Evolutionary conservation across 1,284 basidiomycete genomes (phyloP).

Genomic region (Coniophora puteana): DNA sequence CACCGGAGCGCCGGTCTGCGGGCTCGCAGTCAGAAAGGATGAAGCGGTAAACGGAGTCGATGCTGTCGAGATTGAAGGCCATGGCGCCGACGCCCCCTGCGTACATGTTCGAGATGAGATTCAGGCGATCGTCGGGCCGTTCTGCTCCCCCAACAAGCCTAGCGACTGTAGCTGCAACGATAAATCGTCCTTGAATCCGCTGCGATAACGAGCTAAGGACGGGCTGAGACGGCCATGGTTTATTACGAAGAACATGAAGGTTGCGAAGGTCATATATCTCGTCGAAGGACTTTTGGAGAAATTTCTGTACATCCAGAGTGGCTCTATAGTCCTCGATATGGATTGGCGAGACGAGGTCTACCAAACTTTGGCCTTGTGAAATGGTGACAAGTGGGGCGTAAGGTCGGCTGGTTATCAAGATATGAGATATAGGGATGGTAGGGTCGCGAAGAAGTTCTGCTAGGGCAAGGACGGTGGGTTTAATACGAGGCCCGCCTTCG

Average conservation of each 20-base stretch:
- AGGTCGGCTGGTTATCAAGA: slow-evolving; percentile 15
- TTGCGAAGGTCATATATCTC: slow-evolving; percentile 14
- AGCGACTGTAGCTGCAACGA: slow-evolving; percentile 21
- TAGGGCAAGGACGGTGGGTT: slow-evolving; percentile 13
- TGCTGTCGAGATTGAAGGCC: too few relatives aligned
- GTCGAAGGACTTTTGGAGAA: slow-evolving; percentile 12
- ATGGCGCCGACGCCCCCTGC: too few relatives aligned
- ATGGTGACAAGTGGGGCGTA: slow-evolving; percentile 14
- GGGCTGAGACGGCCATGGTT: slow-evolving; percentile 20
- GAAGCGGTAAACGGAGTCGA: too few relatives aligned
- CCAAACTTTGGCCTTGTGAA: slow-evolving; percentile 8
- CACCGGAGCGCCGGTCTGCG: too few relatives aligned
- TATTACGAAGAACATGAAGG: too few relatives aligned
- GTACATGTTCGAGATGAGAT: too few relatives aligned
- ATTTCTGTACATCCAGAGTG: slow-evolving; percentile 17
- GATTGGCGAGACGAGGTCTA: slow-evolving; percentile 5
- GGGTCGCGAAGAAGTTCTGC: slow-evolving; percentile 14
- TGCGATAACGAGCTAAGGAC: slow-evolving; percentile 16
- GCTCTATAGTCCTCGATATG: slow-evolving; percentile 15
- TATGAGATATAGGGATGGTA: slow-evolving; percentile 5
- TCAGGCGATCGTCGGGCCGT: too few relatives aligned
- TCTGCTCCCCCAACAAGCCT: slow-evolving; percentile 17
- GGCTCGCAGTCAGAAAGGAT: too few relatives aligned
- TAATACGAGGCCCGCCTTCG: slow-evolving; percentile 22
- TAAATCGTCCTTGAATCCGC: slow-evolving; percentile 24